Evolutionary conservation across 129 eudicot genomes (phyloP).

Genomic region (Arctium minus): DNA sequence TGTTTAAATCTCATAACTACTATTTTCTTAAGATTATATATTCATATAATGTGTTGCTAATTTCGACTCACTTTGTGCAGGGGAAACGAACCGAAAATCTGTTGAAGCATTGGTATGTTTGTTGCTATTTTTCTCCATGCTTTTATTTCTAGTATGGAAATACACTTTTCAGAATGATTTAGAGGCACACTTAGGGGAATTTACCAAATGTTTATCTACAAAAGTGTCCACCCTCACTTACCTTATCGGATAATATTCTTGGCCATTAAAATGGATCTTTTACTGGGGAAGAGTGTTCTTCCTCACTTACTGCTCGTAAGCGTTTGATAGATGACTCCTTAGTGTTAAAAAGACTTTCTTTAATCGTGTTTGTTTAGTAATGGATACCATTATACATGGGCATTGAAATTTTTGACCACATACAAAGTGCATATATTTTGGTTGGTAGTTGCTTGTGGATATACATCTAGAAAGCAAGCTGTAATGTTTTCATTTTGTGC

Average conservation of each 20-base stretch:
- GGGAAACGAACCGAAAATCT: constrained; percentile 60
- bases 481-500: not conserved
- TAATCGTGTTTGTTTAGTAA: not conserved
- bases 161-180: not conserved
- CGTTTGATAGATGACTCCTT: too few species aligned
- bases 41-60: not conserved
- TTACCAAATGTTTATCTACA: too few species aligned
- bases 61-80: constrained; percentile 26
- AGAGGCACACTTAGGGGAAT: not conserved
- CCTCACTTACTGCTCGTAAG: too few species aligned
- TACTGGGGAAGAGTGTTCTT: too few species aligned
- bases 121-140: not conserved
- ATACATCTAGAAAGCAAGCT: not conserved
- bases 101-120: constrained; percentile 70
- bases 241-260: too few species aligned
- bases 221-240: too few species aligned
- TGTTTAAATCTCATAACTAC: not conserved
- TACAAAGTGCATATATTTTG: too few species aligned
- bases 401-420: not conserved
- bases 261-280: too few species aligned
- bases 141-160: not conserved
- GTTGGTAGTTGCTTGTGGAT: not conserved
- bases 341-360: not conserved
- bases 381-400: not conserved
- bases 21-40: not conserved